Evolutionary conservation across 129 eudicot species (phyloP), one percentile per base, ranked within the genome.

Genomic region (Logfia minima): DNA sequence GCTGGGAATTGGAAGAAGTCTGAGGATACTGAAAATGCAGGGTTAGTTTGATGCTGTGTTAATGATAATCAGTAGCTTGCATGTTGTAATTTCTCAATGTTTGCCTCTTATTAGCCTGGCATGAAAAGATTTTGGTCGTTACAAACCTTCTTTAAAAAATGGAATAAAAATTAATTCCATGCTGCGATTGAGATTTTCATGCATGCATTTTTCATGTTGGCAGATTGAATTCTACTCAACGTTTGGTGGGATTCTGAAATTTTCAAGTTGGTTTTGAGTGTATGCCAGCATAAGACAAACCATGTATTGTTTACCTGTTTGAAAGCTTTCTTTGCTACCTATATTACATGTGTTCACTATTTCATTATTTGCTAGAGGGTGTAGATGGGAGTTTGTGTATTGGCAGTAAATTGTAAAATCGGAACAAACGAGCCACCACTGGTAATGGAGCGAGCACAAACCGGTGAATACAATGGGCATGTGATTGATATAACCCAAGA

Each of bases 401-500:
- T 82, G 80, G 86, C 86, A 73, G 78, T 72, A 66, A 91, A 83
- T 75, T 77, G 83, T 77, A 86, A 89, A 83, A 80, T 32, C 22
- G 83, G 76, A 70, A 48, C 74, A 26, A 83, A 68, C 79, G 79
- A 87, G 75, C 18, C 72, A 31, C 68, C 81, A 31, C 53, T 75
- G 51, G 73, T 84, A 72, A 93, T 93, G 98, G 98, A 93, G 67
- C 88, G 78, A 70, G 23, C 85, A 66, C 89, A 82, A 74, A 79
- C 70, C 62, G 79, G 74, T 1, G 88, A 68, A 16, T 83, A 79
- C 24, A 76, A 74, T 72, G 93, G 85, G 69, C 96, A 93, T 29
- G 79, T 91, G 77, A 87, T 93, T 80, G 92, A 93, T 79, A 91
- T 93, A 66, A 81, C 85, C 72, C 90, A 77, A 68, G 93, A 85